Percentiles rank a stretch among this genome's conserved stretches.
Evolutionary conservation across 2,329 filamentous ascomycete species (phyloP).

Genomic region (Aspergillus niger): DNA sequence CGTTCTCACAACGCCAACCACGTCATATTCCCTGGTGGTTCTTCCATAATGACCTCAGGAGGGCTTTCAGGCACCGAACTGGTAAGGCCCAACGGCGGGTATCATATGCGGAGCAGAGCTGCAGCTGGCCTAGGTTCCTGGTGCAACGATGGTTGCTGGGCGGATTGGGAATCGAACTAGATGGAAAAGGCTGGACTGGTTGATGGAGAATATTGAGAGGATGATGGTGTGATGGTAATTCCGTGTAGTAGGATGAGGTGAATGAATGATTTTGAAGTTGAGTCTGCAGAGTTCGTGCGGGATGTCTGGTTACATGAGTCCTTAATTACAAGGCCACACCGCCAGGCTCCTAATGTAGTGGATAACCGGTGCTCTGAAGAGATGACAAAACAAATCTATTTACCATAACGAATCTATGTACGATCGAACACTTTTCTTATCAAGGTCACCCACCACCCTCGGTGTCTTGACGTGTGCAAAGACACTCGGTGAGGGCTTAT

Average conservation of each 20-base stretch:
- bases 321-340: too few relatives aligned
- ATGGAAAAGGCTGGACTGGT: not conserved
- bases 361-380: too few relatives aligned
- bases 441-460: constrained; percentile 26
- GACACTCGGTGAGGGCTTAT: constrained; percentile 26
- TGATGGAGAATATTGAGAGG: not conserved
- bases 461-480: too few relatives aligned
- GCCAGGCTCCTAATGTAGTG: too few relatives aligned
- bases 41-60: not conserved
- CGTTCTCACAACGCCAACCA: not conserved
- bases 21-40: not conserved
- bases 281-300: too few relatives aligned
- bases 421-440: constrained; percentile 11
- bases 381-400: not conserved
- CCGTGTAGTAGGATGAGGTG: too few relatives aligned
- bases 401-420: constrained; percentile 9
- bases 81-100: not conserved
- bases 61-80: not conserved
- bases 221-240: not conserved
- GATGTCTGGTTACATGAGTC: too few relatives aligned
- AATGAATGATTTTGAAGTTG: too few relatives aligned
- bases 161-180: not conserved
- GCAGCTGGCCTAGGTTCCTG: not conserved
- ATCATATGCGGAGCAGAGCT: not conserved
- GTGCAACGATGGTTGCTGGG: not conserved